Percentiles rank a stretch among this genome's conserved stretches.
Conservation (phyloP, 306 rosid species). For the Vigna angularis region DNA sequence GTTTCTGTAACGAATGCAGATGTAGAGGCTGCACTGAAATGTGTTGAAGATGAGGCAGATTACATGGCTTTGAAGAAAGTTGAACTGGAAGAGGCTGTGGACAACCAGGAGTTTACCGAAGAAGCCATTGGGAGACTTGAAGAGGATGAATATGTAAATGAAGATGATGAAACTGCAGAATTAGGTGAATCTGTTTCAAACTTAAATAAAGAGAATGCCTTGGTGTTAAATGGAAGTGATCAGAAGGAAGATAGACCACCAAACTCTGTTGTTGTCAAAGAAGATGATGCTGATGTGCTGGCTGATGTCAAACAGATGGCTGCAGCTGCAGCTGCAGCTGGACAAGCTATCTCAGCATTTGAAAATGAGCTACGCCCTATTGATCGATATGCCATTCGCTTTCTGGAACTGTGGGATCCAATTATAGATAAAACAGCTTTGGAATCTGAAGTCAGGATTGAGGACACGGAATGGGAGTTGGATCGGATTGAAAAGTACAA, state of each 20-base stretch:
- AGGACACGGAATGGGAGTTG: slow-evolving; percentile 98
- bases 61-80: slow-evolving; percentile 95
- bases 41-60: slow-evolving; percentile 98
- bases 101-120: slow-evolving; percentile 96
- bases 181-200: slow-evolving; percentile 58
- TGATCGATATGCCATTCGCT: slow-evolving; percentile 93
- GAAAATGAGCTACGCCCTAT: slow-evolving; percentile 90
- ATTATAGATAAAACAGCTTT: slow-evolving; percentile 82
- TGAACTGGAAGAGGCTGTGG: slow-evolving; percentile 98
- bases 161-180: slow-evolving; percentile 84
- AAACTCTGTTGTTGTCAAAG: slow-evolving; percentile 57
- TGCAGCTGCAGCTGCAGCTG: slow-evolving; percentile 93
- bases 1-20: slow-evolving; percentile 82
- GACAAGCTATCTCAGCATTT: slow-evolving; percentile 85
- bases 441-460: slow-evolving; percentile 87
- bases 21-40: slow-evolving; percentile 90
- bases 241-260: slow-evolving; percentile 68
- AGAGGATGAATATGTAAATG: slow-evolving; percentile 90
- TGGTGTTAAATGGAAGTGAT: slow-evolving; percentile 54
- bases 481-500: slow-evolving; percentile 94
- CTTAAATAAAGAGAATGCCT: slow-evolving; percentile 63
- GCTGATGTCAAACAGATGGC: slow-evolving; percentile 97
- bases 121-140: slow-evolving; percentile 93
- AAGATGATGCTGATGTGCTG: slow-evolving; percentile 92
- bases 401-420: slow-evolving; percentile 97